Evolutionary conservation across 495 filamentous ascomycete species (phyloP), one percentile per base, ranked within the genome.

Genomic region (Penicillium salamii): DNA sequence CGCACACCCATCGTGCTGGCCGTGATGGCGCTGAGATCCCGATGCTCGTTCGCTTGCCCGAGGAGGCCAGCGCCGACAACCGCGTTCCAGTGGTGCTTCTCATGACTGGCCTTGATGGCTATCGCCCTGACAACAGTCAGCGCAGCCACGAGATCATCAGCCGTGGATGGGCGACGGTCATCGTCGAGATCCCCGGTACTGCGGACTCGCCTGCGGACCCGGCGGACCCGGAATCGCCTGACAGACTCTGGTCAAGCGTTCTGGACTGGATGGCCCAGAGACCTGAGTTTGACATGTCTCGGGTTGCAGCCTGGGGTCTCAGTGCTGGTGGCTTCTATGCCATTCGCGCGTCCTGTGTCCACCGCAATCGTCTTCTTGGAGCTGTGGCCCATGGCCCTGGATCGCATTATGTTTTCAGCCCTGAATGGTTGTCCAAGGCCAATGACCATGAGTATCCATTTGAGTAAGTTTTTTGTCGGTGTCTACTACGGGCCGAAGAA

Each of bases 381-480:
- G 72, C 66, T 14, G 77, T 89, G n/a, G 84, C 85, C 20, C 82
- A 88, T 63, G 87, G 88, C 0, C 85, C 85, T 7, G 88, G 88
- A 0, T 72, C 69, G 37, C 88, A 91, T 62, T 76, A 85, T 55
- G 88, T 90, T 64, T 85, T 86, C 53, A 75, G 76, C 20, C 44
- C 48, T 1, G 79, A 78, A 44, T 90, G 88, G 88, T 57, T 91
- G 54, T 71, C 78, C 19, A 70, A 69, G 45, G 83, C 83, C 0
- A 83, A 90, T 52, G 80, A 84, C 21, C 82, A 88, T 50, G 88
- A 91, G 66, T 92, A 92, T 67, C 88, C 88, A 8, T 90, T 90
- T 60, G 64, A 72, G 76, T 84, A 46, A 69, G 77, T 76, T 9
- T 26, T 47, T 42, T n/a, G 31, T 19, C n/a, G 20, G 2, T 4